Evolutionary conservation across 768 basidiomycete species (phyloP).

Genomic region (Panellus pusillus): DNA sequence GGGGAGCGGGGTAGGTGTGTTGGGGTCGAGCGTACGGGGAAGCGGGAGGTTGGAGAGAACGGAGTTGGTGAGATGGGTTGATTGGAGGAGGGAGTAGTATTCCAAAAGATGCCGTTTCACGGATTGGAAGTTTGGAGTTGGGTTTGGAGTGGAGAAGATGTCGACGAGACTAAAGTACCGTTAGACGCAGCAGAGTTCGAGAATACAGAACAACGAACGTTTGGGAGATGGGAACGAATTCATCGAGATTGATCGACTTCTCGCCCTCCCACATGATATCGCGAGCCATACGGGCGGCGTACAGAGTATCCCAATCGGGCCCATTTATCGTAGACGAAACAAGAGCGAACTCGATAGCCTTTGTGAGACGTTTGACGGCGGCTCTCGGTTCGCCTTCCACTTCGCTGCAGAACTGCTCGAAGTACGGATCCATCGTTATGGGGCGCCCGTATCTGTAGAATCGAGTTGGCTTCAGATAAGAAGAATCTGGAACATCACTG

Average conservation of each 20-base stretch:
- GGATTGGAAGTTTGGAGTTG: slow-evolving; percentile 56
- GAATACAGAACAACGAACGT: slow-evolving; percentile 59
- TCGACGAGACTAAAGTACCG: slow-evolving; percentile 71
- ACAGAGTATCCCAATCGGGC: slow-evolving; percentile 92
- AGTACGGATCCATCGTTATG: slow-evolving; percentile 72
- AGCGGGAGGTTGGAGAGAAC: slow-evolving; percentile 83
- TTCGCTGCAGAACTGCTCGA: slow-evolving; percentile 72
- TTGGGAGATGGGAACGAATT: slow-evolving; percentile 85
- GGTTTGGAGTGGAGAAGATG: slow-evolving; percentile 72
- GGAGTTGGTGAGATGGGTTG: slow-evolving; percentile 81
- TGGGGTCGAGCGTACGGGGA: slow-evolving; percentile 81
- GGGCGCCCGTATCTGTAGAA: slow-evolving; percentile 76
- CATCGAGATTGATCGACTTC: slow-evolving; percentile 69
- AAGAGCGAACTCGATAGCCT: slow-evolving; percentile 67
- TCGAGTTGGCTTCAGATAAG: slow-evolving; percentile 13
- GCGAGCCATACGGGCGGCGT: slow-evolving; percentile 87
- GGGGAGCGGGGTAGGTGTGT: slow-evolving; percentile 70
- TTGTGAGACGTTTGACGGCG: slow-evolving; percentile 87
- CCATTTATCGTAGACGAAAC: slow-evolving; percentile 84
- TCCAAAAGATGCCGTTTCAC: slow-evolving; percentile 74
- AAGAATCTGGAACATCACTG: slow-evolving; percentile 26
- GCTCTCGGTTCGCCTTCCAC: slow-evolving; percentile 67
- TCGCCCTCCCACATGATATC: slow-evolving; percentile 92
- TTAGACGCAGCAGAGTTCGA: slow-evolving; percentile 5
- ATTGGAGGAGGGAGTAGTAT: slow-evolving; percentile 85